Conservation (phyloP, 2,329 filamentous ascomycete genomes). For the Colletotrichum kahawae region DNA sequence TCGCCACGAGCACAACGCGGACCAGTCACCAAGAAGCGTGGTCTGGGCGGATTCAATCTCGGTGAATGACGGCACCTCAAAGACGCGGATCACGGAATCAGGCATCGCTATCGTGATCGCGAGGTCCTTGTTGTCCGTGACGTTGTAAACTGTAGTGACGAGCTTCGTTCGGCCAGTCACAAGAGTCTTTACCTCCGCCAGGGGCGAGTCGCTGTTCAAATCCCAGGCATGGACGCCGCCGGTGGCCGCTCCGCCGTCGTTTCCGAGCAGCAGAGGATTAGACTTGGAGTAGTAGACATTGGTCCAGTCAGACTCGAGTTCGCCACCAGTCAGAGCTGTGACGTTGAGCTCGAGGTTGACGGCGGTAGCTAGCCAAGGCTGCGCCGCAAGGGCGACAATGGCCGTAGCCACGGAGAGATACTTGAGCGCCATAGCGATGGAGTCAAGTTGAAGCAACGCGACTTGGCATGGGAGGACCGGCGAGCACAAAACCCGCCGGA, state of each 20-base stretch:
- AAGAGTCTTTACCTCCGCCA: slow-evolving; percentile 35
- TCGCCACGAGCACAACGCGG: slow-evolving; percentile 50
- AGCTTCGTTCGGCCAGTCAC: slow-evolving; percentile 51
- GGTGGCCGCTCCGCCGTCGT: slow-evolving; percentile 47
- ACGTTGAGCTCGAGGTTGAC: slow-evolving; percentile 29
- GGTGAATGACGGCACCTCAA: slow-evolving; percentile 35
- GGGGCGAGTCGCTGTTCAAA: slow-evolving; percentile 31
- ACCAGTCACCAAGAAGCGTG: slow-evolving; percentile 50
- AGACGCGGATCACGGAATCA: slow-evolving; percentile 46
- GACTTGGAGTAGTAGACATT: slow-evolving; percentile 41
- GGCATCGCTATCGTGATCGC: slow-evolving; percentile 46
- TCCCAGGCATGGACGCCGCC: slow-evolving; percentile 47
- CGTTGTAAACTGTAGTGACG: slow-evolving; percentile 41
- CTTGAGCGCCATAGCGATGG: slow-evolving; percentile 7
- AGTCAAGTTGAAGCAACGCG: not conserved
- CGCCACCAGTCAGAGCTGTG: slow-evolving; percentile 34
- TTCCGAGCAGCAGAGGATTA: slow-evolving; percentile 45
- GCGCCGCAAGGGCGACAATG: not conserved
- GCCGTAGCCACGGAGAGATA: slow-evolving; percentile 7
- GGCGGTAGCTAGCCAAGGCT: slow-evolving; percentile 1
- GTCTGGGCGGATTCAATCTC: slow-evolving; percentile 35
- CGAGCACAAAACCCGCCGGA: not conserved
- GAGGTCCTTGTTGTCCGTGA: slow-evolving; percentile 38
- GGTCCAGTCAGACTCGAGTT: slow-evolving; percentile 47
- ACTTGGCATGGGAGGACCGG: slow-evolving; percentile 10